Percentiles rank a stretch among this genome's conserved stretches.
Conservation (phyloP, 2,329 filamentous ascomycete species). For the Aspergillus sp. region DNA sequence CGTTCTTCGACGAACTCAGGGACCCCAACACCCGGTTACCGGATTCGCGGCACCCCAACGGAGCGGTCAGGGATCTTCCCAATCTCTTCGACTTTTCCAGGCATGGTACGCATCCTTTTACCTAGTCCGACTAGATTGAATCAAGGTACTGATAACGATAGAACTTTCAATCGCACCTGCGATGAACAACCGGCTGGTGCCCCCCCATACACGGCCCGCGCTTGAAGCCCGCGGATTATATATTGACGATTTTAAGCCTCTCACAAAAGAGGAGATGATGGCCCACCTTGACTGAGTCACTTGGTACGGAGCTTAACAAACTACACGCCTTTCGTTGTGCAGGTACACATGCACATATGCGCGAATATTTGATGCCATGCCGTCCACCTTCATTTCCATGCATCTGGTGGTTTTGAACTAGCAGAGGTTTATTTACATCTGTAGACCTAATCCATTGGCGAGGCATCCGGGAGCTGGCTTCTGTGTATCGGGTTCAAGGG, state of each 20-base stretch:
- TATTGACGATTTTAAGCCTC: conserved; percentile 88
- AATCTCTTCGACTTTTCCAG: conserved; percentile 89
- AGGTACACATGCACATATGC: conserved; percentile 35
- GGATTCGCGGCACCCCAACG: conserved; percentile 88
- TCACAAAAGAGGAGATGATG: conserved; percentile 96
- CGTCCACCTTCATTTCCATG: conserved; percentile 36
- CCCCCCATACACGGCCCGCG: conserved; percentile 75
- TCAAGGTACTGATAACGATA: conserved; percentile 42
- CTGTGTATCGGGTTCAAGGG: conserved; percentile 24
- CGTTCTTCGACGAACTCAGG: conserved; percentile 96
- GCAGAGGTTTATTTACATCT: conserved; percentile 34
- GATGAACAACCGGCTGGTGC: conserved; percentile 87
- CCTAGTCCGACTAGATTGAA: neutral
- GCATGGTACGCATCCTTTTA: conserved; percentile 71
- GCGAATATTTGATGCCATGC: conserved; percentile 37
- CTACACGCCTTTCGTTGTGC: conserved; percentile 43
- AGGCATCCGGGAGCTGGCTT: conserved; percentile 32
- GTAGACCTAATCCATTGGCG: conserved; percentile 32
- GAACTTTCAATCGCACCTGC: conserved; percentile 94
- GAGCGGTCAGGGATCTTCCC: conserved; percentile 79
- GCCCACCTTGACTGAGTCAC: conserved; percentile 86
- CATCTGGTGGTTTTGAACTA: conserved; percentile 38
- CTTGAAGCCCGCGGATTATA: conserved; percentile 81
- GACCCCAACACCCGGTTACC: conserved; percentile 90
- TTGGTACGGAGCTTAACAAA: conserved; percentile 39